Percentiles rank a stretch among this genome's conserved stretches.
Evolutionary conservation across 2,329 filamentous ascomycete genomes (phyloP).

Genomic region (Alternaria burnsii): DNA sequence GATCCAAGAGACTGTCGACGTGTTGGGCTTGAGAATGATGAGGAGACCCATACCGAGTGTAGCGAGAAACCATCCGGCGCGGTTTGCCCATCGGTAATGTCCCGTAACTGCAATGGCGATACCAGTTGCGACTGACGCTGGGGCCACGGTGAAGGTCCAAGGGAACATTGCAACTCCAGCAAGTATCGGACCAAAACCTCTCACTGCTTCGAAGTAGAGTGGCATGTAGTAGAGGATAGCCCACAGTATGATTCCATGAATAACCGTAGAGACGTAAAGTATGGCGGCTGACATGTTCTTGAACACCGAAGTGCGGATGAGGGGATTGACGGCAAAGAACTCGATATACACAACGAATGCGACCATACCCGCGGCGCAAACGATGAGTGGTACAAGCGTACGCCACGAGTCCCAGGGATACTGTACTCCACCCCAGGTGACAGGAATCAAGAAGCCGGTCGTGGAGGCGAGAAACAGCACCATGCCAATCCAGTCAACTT

Average conservation of each 20-base stretch:
- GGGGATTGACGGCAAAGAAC: slow-evolving; percentile 60
- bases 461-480: slow-evolving; percentile 67
- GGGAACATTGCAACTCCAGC: slow-evolving; percentile 53
- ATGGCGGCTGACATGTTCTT: slow-evolving; percentile 60
- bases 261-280: slow-evolving; percentile 62
- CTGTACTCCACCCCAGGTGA: slow-evolving; percentile 72
- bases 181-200: slow-evolving; percentile 50
- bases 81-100: slow-evolving; percentile 68
- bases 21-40: slow-evolving; percentile 59
- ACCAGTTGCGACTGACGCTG: slow-evolving; percentile 65
- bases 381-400: slow-evolving; percentile 67
- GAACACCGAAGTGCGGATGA: slow-evolving; percentile 58
- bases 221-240: slow-evolving; percentile 54
- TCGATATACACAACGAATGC: slow-evolving; percentile 65
- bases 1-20: slow-evolving; percentile 64
- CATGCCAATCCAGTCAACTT: slow-evolving; percentile 71
- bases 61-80: slow-evolving; percentile 68
- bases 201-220: slow-evolving; percentile 55
- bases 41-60: slow-evolving; percentile 67
- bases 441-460: slow-evolving; percentile 67
- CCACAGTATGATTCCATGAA: slow-evolving; percentile 65
- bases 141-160: slow-evolving; percentile 67
- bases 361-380: slow-evolving; percentile 63
- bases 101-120: slow-evolving; percentile 64
- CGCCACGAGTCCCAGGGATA: slow-evolving; percentile 70